Base-by-base conservation (phyloP, 768 basidiomycete genomes). In the Pleurotus pulmonarius region DNA sequence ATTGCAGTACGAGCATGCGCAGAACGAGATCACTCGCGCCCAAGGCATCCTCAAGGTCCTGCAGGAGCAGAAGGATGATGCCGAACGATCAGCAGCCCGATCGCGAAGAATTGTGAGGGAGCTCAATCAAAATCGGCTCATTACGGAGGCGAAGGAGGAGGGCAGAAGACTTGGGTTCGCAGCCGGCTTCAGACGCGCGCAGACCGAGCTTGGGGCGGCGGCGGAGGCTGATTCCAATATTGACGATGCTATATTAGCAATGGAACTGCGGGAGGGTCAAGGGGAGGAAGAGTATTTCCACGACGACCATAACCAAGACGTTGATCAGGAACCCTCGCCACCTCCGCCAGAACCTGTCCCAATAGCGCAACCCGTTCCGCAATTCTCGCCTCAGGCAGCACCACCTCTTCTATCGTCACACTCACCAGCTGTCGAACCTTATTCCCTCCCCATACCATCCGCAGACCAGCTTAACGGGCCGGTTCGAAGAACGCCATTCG, bases 71-170 rank as follows among this genome's bases (percentile, higher is more conserved):
- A 75, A 81, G 22, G 76, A 83, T 25, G 80, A 85, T 5, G 86
- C 86, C 0, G 83, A 86, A 63, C 69, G 73, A 6, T 76, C 76
- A 18, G 83, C 82, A 1, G 74, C 74, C 15, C 74, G 75, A 20
- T 82, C 82, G 22, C 75, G 83, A 40, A 74, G 73, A 16, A 75
- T 71, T 52, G 82, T 82, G 26, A 70, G 83, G 53, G 73, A 75
- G 61, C 60, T 85, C 46, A 76, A 74, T 7, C 79, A 82, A 61
- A 77, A 83, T 57, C 72, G 76, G 12, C 60, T 84, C 43, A 69
- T 85, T 16, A 73, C 80, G 53, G 59, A 69, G 46, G 86, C 86
- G 1, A 73, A 79, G 54, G 83, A 86, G 55, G 83, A 86, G 61
- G 85, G 85, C 3, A 73, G 83, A 54, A 75, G 69, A 65, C 62